Evolutionary conservation across 176 grass and related monocot species (phyloP), one percentile per base, ranked within the genome.

Genomic region (Miscanthus lutarioriparius): DNA sequence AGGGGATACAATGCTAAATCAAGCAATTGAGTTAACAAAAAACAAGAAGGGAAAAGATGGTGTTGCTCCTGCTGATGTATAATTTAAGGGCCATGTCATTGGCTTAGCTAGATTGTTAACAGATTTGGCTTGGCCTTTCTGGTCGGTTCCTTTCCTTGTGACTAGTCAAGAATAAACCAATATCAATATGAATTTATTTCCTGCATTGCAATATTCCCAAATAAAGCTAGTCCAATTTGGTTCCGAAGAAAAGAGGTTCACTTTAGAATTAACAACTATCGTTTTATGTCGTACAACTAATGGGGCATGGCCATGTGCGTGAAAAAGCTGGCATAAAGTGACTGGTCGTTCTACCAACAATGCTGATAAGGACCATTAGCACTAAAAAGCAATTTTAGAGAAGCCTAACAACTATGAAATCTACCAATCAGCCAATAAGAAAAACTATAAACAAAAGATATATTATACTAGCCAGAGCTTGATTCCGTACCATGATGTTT

Each of bases 261-360:
- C 28, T 90, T 83, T 68, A 90, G 28, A 86, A 75, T 54, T 75
- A 75, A 53, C 36, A 7, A 38, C 37, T 9, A 63, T 63, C 65
- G 58, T 68, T 75, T 70, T 79, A 61, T 26, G 25, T 39, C 16
- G 32, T 64, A 83, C 61, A 62, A 79, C 15, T 80, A 79, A 90
- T 62, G 70, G 74, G n/a, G 4, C 40, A 69, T 33, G 39, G 39
- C 39, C 68, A 87, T 87, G 80, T 75, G 80, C 48, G 45, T 20
- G 45, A 83, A 69, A 82, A 86, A 23, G 48, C 67, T 83, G 84
- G 80, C 84, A 87, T 79, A 87, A 90, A 79, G 84, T 63, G 75
- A 48, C 70, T 22, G 53, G 53, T 75, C 68, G 75, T 87, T 75
- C 70, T 68, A 75, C 38, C 80, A 87, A 87, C 83, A 83, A 87